A percentile compares a stretch with the other conserved stretches of the same genome.
phyloP scores from a whole-genome alignment of 305 asterid genomes.

The Fraxinus paxiana region DNA sequence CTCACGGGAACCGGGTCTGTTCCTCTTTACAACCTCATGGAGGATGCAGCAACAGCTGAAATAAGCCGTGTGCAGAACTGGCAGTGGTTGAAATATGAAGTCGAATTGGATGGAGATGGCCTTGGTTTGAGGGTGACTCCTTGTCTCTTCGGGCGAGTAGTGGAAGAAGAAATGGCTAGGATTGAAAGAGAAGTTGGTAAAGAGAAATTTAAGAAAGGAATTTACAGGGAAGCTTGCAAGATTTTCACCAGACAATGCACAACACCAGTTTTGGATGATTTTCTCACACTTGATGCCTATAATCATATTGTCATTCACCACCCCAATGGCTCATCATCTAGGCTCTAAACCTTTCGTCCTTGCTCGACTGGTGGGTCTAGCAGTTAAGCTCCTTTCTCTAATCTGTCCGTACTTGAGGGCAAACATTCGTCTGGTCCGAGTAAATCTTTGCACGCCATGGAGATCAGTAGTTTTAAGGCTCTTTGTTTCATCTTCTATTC shows the following conservation, averaged over 20 bases:
- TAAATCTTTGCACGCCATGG: not conserved
- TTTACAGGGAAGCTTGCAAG: conserved; percentile 69
- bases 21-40: conserved; percentile 92
- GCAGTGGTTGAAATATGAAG: conserved; percentile 83
- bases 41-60: conserved; percentile 93
- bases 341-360: conserved; percentile 31
- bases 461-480: not conserved
- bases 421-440: not conserved
- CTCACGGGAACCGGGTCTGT: conserved; percentile 75
- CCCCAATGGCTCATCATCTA: conserved; percentile 42
- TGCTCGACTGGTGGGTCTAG: not conserved
- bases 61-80: conserved; percentile 91
- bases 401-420: not conserved
- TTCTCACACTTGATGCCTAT: conserved; percentile 77
- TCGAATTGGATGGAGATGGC: conserved; percentile 75
- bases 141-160: conserved; percentile 66
- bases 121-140: conserved; percentile 58
- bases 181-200: conserved; percentile 69
- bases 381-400: not conserved
- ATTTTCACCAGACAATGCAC: conserved; percentile 69
- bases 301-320: conserved; percentile 60
- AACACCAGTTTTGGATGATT: conserved; percentile 58
- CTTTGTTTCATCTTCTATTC: not conserved
- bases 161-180: conserved; percentile 83
- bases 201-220: conserved; percentile 63